phyloP scores from a whole-genome alignment of 306 rosid species.

The Argentina anserina region DNA sequence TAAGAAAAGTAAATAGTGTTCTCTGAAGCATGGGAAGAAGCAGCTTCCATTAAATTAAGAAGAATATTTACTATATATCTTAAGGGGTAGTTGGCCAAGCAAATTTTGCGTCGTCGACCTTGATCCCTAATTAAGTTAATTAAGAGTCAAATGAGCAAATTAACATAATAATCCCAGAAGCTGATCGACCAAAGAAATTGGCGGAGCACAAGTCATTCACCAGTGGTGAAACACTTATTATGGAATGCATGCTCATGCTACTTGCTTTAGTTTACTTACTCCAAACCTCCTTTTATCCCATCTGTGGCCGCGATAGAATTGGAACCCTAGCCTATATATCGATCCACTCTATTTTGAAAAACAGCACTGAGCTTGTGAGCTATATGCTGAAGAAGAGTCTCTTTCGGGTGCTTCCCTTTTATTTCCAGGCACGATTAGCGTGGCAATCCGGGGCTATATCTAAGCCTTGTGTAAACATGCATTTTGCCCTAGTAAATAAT shows the following conservation, averaged over 20 bases:
- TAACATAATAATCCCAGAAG: conserved; percentile 24
- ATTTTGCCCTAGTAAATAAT: background rate
- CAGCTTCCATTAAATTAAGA: background rate
- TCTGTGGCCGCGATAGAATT: conserved; percentile 33
- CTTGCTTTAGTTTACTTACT: conserved; percentile 49
- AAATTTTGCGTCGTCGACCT: background rate
- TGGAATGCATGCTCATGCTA: conserved; percentile 64
- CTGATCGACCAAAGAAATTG: conserved; percentile 50
- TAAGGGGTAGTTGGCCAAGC: conserved; percentile 3
- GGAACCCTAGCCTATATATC: conserved; percentile 12
- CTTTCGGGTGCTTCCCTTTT: conserved; percentile 43
- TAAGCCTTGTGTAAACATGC: background rate
- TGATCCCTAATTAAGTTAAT: background rate
- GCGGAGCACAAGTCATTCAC: conserved; percentile 36
- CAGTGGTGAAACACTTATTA: conserved; percentile 17
- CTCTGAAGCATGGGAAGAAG: background rate
- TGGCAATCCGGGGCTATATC: conserved; percentile 26
- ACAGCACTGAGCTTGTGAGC: conserved; percentile 26
- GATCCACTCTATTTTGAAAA: conserved; percentile 46
- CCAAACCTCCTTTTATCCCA: conserved; percentile 10
- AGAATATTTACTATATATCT: background rate
- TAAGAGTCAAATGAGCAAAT: conserved; percentile 19
- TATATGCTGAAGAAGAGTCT: conserved; percentile 25
- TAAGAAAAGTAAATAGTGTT: background rate
- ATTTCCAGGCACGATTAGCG: conserved; percentile 56